Evolutionary conservation across 257 asterid genomes (phyloP).

Genomic region (Fraxinus cuspidata): DNA sequence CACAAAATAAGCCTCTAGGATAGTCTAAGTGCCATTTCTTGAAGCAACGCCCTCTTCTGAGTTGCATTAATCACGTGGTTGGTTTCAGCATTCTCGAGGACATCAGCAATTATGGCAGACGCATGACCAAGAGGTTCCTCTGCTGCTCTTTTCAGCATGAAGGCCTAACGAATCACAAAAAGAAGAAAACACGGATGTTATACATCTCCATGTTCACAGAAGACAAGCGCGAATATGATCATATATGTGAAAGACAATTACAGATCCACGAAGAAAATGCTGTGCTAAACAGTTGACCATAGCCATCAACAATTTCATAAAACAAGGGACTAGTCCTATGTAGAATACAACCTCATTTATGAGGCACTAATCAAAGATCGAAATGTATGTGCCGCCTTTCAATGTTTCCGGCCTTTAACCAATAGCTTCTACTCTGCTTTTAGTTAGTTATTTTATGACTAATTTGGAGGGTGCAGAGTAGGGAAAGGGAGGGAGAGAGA

Average conservation of each 20-base stretch:
- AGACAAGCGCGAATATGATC: neutral
- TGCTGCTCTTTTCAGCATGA: conserved; percentile 95
- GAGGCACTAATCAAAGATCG: conserved; percentile 1
- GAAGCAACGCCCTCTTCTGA: conserved; percentile 88
- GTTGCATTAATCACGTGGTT: conserved; percentile 71
- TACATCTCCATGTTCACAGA: conserved; percentile 1
- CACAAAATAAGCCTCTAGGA: conserved; percentile 43
- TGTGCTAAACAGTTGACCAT: neutral
- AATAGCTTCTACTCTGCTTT: neutral
- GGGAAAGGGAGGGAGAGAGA: conserved; percentile 1
- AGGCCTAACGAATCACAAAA: conserved; percentile 53
- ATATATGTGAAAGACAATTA: neutral
- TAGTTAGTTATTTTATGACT: neutral
- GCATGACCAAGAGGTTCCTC: conserved; percentile 99
- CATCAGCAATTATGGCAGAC: conserved; percentile 86
- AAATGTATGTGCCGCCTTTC: neutral
- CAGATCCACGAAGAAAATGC: neutral
- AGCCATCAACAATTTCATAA: conserved; percentile 7
- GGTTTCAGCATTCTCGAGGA: conserved; percentile 91
- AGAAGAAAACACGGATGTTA: neutral
- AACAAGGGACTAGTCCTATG: neutral
- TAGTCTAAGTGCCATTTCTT: conserved; percentile 90
- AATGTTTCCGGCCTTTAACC: neutral
- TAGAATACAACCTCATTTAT: neutral
- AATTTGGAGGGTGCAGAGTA: neutral